A percentile compares a stretch with the other conserved stretches of the same genome.
Evolutionary conservation across 164 flowering plant species (phyloP).

Genomic region (Euptelea pleiosperma): DNA sequence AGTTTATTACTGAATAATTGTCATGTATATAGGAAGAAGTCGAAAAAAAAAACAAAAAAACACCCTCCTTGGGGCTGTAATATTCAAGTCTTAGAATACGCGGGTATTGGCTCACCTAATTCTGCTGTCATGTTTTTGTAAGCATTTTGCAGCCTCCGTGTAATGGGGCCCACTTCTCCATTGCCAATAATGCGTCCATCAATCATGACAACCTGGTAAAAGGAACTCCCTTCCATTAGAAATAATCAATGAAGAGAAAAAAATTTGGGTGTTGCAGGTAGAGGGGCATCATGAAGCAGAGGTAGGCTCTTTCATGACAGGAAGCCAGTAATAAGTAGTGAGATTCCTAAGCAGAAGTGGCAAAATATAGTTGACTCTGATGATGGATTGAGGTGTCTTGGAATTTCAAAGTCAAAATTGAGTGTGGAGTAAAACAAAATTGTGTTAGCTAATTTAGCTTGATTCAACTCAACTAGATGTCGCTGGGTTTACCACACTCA

Average conservation of each 20-base stretch:
- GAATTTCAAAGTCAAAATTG: too few relatives aligned
- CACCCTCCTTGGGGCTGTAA: neutral
- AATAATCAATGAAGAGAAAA: neutral
- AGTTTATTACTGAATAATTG: conserved; percentile 1
- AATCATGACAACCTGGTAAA: conserved; percentile 65
- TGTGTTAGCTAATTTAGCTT: too few relatives aligned
- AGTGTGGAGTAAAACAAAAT: too few relatives aligned
- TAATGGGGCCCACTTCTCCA: conserved; percentile 83
- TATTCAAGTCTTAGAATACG: conserved; percentile 14
- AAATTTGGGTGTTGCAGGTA: too few relatives aligned
- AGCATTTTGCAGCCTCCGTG: conserved; percentile 61
- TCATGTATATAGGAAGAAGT: neutral
- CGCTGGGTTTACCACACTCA: too few relatives aligned
- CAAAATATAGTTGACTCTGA: too few relatives aligned
- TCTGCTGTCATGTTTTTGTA: conserved; percentile 55
- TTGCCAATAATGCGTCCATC: conserved; percentile 81
- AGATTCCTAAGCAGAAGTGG: too few relatives aligned
- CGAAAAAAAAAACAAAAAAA: neutral
- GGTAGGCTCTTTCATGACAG: too few relatives aligned
- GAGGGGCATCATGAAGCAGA: too few relatives aligned
- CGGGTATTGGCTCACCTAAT: conserved; percentile 78
- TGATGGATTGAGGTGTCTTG: too few relatives aligned
- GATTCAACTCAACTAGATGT: too few relatives aligned
- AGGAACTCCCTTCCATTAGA: neutral
- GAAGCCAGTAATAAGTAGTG: too few relatives aligned